Evolutionary conservation across 768 basidiomycete species (phyloP).

Genomic region (Amanita jacksonii): DNA sequence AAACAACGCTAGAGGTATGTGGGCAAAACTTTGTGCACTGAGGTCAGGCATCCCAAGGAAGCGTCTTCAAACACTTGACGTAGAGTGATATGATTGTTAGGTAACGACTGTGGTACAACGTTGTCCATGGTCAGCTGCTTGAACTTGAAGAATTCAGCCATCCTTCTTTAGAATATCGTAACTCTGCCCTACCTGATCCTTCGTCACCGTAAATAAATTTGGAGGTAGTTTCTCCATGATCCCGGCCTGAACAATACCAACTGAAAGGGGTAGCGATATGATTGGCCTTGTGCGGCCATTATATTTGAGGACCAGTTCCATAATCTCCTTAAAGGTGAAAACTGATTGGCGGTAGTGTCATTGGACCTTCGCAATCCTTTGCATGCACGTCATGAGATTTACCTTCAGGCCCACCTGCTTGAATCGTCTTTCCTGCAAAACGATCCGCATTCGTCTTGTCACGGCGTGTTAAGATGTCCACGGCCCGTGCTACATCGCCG

Average conservation of each 20-base stretch:
- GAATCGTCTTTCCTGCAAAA: slow-evolving; percentile 43
- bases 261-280: slow-evolving; percentile 50
- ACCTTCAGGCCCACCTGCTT: slow-evolving; percentile 32
- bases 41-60: slow-evolving; percentile 29
- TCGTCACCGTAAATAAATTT: slow-evolving; percentile 60
- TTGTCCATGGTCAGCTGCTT: slow-evolving; percentile 57
- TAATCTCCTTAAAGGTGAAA: slow-evolving; percentile 57
- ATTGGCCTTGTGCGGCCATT: slow-evolving; percentile 45
- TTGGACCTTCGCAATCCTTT: not conserved
- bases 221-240: slow-evolving; percentile 54
- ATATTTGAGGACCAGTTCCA: slow-evolving; percentile 51
- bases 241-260: slow-evolving; percentile 57
- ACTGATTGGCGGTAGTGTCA: slow-evolving; percentile 27
- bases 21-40: slow-evolving; percentile 46
- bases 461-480: slow-evolving; percentile 47
- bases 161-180: not conserved
- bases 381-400: slow-evolving; percentile 3
- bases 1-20: slow-evolving; percentile 32
- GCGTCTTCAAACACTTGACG: slow-evolving; percentile 28
- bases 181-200: slow-evolving; percentile 44
- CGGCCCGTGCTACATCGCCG: slow-evolving; percentile 51
- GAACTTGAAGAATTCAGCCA: slow-evolving; percentile 28
- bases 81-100: slow-evolving; percentile 25
- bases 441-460: slow-evolving; percentile 31
- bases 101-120: slow-evolving; percentile 26